Evolutionary conservation across 2,329 filamentous ascomycete species (phyloP).

Genomic region (Aspergillus sp.): DNA sequence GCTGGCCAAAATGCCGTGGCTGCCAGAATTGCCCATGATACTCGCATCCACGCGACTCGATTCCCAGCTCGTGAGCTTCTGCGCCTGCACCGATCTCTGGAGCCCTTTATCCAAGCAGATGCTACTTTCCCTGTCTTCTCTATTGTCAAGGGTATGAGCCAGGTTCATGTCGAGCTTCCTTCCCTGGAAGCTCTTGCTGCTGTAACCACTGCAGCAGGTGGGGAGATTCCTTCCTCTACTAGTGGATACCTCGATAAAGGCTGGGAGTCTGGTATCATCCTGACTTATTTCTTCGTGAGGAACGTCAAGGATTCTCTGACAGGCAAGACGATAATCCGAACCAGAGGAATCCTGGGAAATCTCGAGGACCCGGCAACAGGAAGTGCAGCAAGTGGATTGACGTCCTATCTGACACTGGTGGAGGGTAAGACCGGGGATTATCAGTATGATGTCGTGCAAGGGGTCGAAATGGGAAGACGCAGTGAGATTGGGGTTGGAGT

Average conservation of each 20-base stretch:
- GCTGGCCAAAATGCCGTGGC: slow-evolving; percentile 13
- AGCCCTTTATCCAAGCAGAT: slow-evolving; percentile 11
- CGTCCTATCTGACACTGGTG: slow-evolving; percentile 50
- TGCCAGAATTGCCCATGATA: slow-evolving; percentile 32
- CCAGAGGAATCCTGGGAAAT: slow-evolving; percentile 23
- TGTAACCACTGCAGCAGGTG: slow-evolving; percentile 17
- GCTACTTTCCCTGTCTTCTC: slow-evolving; percentile 28
- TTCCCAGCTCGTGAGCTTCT: slow-evolving; percentile 20
- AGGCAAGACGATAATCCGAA: slow-evolving; percentile 25
- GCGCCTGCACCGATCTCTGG: slow-evolving; percentile 21
- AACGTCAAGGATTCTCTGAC: slow-evolving; percentile 57
- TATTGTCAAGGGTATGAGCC: slow-evolving; percentile 44
- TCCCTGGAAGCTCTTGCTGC: slow-evolving; percentile 54
- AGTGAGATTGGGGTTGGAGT: slow-evolving; percentile 35
- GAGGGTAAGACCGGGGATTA: slow-evolving; percentile 26
- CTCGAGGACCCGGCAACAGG: slow-evolving; percentile 41
- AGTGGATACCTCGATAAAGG: slow-evolving; percentile 26
- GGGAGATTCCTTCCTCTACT: slow-evolving; percentile 16
- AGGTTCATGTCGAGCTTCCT: slow-evolving; percentile 60
- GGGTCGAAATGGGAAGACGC: slow-evolving; percentile 61
- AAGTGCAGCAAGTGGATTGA: slow-evolving; percentile 56
- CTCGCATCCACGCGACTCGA: slow-evolving; percentile 26
- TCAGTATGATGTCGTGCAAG: slow-evolving; percentile 56
- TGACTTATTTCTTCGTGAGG: slow-evolving; percentile 28
- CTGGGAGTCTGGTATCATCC: slow-evolving; percentile 24